Percentiles rank a stretch among this genome's conserved stretches.
Evolutionary conservation across 2,329 filamentous ascomycete genomes (phyloP).

Genomic region (Fusarium aywerte): DNA sequence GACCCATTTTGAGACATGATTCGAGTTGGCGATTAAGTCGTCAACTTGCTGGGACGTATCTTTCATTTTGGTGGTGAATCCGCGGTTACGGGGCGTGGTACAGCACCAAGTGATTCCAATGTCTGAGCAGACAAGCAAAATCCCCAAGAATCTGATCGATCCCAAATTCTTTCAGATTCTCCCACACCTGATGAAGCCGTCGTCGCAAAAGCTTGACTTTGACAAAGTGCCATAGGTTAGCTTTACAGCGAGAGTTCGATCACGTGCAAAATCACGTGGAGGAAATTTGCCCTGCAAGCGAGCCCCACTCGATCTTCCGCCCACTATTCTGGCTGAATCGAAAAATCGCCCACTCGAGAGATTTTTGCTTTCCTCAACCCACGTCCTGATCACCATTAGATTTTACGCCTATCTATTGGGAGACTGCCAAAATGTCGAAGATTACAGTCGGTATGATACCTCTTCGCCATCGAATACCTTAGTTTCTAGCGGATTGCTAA

Average conservation of each 20-base stretch:
- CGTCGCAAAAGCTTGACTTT: conserved; percentile 12
- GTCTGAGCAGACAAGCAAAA: conserved; percentile 3
- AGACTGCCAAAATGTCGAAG: conserved; percentile 90
- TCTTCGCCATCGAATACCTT: not conserved
- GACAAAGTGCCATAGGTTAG: conserved; percentile 19
- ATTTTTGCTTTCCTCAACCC: conserved; percentile 32
- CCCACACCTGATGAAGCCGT: conserved; percentile 16
- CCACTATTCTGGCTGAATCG: too few species aligned
- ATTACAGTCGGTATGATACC: conserved; percentile 75
- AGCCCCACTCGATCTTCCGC: too few species aligned
- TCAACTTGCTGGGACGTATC: conserved; percentile 45
- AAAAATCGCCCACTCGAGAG: conserved; percentile 32
- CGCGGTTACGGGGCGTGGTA: not conserved
- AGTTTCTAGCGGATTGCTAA: conserved; percentile 51
- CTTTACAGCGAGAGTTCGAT: not conserved
- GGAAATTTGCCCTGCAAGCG: conserved; percentile 52
- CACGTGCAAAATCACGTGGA: conserved; percentile 51
- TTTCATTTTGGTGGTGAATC: conserved; percentile 33
- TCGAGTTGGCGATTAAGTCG: conserved; percentile 52
- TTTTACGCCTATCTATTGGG: conserved; percentile 74
- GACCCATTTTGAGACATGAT: conserved; percentile 55
- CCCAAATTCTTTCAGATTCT: conserved; percentile 1
- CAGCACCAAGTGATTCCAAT: not conserved
- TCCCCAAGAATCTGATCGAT: not conserved
- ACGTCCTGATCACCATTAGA: conserved; percentile 75